These are phyloP conservation scores for Camellia lanceoleosa DNA, from an alignment of 148 eudicot genomes.

Conservation along the genomic window DNA sequence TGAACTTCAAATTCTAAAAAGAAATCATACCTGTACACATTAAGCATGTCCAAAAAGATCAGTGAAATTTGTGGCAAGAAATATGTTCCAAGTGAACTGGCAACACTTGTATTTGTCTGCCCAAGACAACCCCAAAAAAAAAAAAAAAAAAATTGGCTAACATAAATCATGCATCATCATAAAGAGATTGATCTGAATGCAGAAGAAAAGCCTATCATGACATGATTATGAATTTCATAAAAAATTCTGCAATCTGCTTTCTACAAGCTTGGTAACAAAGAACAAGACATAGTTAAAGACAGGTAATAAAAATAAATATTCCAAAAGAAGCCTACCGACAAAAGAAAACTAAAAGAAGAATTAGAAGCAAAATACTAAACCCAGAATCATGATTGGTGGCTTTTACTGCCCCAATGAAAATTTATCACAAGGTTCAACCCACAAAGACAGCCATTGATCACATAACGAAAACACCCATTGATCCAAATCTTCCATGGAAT, in stretches of 20 bases:
- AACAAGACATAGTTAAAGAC: not conserved
- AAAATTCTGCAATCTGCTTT: not conserved
- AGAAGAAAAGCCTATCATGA: not conserved
- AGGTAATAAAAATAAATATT: not conserved
- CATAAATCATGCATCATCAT: conserved; percentile 2
- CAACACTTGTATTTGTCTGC: conserved; percentile 96
- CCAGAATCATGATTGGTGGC: too few species aligned
- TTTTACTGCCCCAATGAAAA: too few species aligned
- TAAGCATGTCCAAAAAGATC: conserved; percentile 96
- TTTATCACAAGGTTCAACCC: too few species aligned
- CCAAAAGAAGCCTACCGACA: not conserved
- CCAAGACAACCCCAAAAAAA: conserved; percentile 7
- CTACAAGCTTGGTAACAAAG: not conserved
- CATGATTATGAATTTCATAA: not conserved
- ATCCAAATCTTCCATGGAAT: too few species aligned
- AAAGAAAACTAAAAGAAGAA: not conserved
- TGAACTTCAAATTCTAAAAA: not conserved
- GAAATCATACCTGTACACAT: conserved; percentile 79
- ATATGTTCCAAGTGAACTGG: conserved; percentile 83
- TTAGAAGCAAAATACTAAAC: not conserved
- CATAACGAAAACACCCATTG: too few species aligned
- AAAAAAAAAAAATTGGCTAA: not conserved
- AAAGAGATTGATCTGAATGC: not conserved
- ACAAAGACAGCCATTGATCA: too few species aligned
- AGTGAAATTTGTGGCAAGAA: conserved; percentile 79